phyloP scores from a whole-genome alignment of 2,329 filamentous ascomycete species.

The Aspergillus phoenicis region DNA sequence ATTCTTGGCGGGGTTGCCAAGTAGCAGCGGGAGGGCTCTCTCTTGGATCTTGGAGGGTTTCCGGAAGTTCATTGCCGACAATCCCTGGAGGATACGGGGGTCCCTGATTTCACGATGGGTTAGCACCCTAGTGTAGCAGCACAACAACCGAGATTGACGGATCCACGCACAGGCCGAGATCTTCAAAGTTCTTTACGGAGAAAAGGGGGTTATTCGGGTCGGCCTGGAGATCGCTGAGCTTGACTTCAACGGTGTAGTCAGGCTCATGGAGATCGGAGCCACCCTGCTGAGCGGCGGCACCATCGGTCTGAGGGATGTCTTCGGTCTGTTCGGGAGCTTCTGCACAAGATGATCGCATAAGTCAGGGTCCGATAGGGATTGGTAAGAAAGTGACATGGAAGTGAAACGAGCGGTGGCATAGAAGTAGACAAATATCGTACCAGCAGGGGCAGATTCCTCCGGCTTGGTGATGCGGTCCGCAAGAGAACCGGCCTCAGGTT shows the following conservation, averaged over 20 bases:
- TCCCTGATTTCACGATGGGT: slow-evolving; percentile 45
- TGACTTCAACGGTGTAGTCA: slow-evolving; percentile 87
- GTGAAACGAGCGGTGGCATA: slow-evolving; percentile 15
- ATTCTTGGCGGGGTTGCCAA: slow-evolving; percentile 83
- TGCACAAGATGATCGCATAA: slow-evolving; percentile 19
- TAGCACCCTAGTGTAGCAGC: neutral
- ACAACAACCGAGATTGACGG: neutral
- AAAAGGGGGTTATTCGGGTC: slow-evolving; percentile 85
- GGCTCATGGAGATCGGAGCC: slow-evolving; percentile 67
- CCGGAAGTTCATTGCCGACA: slow-evolving; percentile 80
- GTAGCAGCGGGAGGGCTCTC: slow-evolving; percentile 84
- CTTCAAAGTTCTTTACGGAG: slow-evolving; percentile 80
- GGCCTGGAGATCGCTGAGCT: slow-evolving; percentile 83
- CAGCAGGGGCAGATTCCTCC: slow-evolving; percentile 32
- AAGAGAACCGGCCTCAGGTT: slow-evolving; percentile 44
- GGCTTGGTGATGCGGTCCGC: slow-evolving; percentile 53
- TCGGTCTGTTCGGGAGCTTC: slow-evolving; percentile 17
- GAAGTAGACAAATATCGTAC: slow-evolving; percentile 30
- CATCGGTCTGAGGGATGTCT: slow-evolving; percentile 42
- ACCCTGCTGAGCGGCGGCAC: slow-evolving; percentile 38
- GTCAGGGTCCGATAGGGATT: slow-evolving; percentile 5
- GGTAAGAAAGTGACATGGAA: slow-evolving; percentile 15
- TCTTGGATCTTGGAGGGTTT: slow-evolving; percentile 99
- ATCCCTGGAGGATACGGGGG: slow-evolving; percentile 71
- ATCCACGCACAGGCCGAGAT: slow-evolving; percentile 75